Conservation (phyloP, 164 flowering plant genomes). For the Malania oleifera region DNA sequence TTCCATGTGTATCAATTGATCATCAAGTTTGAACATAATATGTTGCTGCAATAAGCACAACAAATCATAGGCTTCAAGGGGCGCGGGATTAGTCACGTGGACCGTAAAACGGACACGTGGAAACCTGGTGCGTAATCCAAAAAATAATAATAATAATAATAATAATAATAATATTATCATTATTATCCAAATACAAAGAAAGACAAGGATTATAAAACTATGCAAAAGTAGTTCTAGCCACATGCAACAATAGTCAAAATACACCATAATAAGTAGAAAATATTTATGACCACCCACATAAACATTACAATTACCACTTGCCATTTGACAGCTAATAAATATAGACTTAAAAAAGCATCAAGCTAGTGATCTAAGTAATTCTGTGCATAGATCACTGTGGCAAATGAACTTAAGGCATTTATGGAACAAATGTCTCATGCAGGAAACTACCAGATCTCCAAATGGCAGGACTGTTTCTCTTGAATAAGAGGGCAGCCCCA, state of each 20-base stretch:
- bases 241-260: not conserved
- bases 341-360: not conserved
- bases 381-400: not conserved
- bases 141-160: slow-evolving; percentile 3
- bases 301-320: not conserved
- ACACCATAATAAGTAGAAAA: not conserved
- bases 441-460: not conserved
- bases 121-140: too few species aligned
- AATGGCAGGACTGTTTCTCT: not conserved
- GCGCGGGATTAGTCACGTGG: too few species aligned
- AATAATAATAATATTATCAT: not conserved
- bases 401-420: not conserved
- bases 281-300: not conserved
- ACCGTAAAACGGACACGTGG: too few species aligned
- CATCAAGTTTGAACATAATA: slow-evolving; percentile 55
- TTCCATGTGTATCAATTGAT: slow-evolving; percentile 39
- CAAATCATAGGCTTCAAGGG: slow-evolving; percentile 8
- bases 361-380: not conserved
- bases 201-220: not conserved
- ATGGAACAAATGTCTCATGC: too few species aligned
- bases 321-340: not conserved
- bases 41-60: slow-evolving; percentile 32
- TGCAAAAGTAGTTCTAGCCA: not conserved
- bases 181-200: not conserved
- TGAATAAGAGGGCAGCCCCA: too few species aligned